Evolutionary conservation across 2,329 filamentous ascomycete species (phyloP), one percentile per base, ranked within the genome.

Genomic region (Huntiella omanensis): DNA sequence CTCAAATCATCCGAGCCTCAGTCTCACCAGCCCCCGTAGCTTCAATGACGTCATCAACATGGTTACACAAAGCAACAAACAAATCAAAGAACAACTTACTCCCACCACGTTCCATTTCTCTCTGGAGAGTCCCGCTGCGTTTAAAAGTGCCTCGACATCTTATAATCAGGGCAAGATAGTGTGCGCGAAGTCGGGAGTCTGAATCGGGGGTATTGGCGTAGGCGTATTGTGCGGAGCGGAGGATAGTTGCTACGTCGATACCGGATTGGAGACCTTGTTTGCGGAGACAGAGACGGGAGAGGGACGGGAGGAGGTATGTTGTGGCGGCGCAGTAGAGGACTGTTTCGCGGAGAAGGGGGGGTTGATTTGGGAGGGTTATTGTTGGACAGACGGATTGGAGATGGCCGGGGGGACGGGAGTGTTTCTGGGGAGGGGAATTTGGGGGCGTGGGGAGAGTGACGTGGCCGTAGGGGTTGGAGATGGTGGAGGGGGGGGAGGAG

Each of bases 1-100:
- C 53, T 73, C 60, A 75, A 60, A 75, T 67, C 43, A 70, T 72
- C 64, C 65, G 70, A 50, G 72, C 71, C 51, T 69, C 69, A 53
- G 33, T 22, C 17, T 69, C 65, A 28, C 22, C 22, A 60, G 70
- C 73, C 62, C 78, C 81, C 74, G 75, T 80, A 64, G 84, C 77
- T 61, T 91, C 85, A 66, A 84, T 80, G 66, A 95, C 77, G 65
- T 95, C 87, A 73, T 95, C 87, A 59, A 95, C 81, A 69, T 94
- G 87, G 68, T 94, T 95, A 72, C 85, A 93, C 80, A 95, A 83
- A 58, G 87, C 87, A 61, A 95, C 87, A 64, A 95, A 96, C 64
- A 96, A 71, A 72, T 95, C 87, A 68, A 96, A 96, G 73, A 91
- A 95, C 67, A 95, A 73, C 72, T 87, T 87, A 66, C 76, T 73